Base-by-base conservation (phyloP, 140 eudicot species). In the Oenanthe javanica region DNA sequence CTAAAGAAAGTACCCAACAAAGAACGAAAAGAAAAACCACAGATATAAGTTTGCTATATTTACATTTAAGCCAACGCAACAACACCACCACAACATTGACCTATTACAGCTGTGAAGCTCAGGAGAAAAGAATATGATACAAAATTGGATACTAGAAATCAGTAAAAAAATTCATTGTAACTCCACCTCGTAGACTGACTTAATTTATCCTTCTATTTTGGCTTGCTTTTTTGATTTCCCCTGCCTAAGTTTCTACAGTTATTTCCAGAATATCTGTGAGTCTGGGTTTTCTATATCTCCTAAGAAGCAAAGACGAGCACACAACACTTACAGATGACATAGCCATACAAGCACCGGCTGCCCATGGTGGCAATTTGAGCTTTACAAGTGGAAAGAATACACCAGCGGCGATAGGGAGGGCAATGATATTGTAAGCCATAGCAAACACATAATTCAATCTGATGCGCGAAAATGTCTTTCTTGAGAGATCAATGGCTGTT, bases 341-440 rank as follows among this genome's bases (percentile, higher is more conserved):
- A 6, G 98, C 98, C 98, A 93, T 91, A 81, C 97, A 93, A 1
- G 98, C 97, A 55, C 98, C 98, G 4, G 97, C 98, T 1, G 87
- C 91, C 98, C 98, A 93, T 7, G 98, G 98, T 4, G 98, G 98
- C 87, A 93, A 82, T 82, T 70, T 79, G 50, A 93, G 10, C 69
- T 71, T 81, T n/a, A 91, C 72, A 87, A 87, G 92, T 3, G 98
- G 98, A 71, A 81, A 93, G 79, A 91, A 80, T 25, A 88, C 79
- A 27, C 98, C 98, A 9, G 97, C 97, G 4, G 98, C 87, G 6
- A 91, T 75, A 0, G 97, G 98, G 73, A 93, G 87, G 13, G 96
- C 92, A 40, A 89, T 71, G 6, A 93, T 59, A 73, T 93, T 93
- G 84, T 93, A 93, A 9, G 91, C 97, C 92, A 90, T 93, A 71